These are phyloP conservation scores for Lavandula angustifolia DNA, from an alignment of 257 asterid species.

Conservation along the genomic window DNA sequence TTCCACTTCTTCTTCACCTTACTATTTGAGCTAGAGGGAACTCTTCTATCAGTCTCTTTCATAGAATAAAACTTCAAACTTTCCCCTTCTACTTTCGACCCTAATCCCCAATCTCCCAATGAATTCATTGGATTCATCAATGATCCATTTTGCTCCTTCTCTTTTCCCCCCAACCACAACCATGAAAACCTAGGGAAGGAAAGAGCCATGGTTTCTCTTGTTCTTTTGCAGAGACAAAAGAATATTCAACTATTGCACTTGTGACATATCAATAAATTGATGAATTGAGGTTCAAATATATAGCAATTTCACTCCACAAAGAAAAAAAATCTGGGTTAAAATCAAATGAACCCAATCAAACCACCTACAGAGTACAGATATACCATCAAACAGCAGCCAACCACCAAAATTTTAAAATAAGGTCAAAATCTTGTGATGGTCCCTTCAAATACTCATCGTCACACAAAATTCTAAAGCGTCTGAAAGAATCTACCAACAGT, in stretches of 20 bases:
- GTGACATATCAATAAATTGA: conserved; percentile 26
- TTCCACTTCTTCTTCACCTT: conserved; percentile 78
- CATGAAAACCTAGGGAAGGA: conserved; percentile 73
- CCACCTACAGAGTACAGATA: conserved; percentile 24
- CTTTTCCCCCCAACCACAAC: conserved; percentile 82
- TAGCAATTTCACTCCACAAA: conserved; percentile 8
- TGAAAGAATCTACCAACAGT: conserved; percentile 17
- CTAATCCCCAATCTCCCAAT: conserved; percentile 74
- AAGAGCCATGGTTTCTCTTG: conserved; percentile 43
- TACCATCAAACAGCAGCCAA: conserved; percentile 25
- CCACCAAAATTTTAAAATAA: conserved; percentile 21
- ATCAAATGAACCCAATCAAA: conserved; percentile 35
- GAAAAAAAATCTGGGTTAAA: background rate
- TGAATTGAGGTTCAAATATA: conserved; percentile 32
- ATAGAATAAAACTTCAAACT: conserved; percentile 58
- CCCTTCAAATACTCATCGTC: conserved; percentile 12
- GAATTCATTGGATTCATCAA: conserved; percentile 59
- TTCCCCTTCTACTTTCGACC: conserved; percentile 67
- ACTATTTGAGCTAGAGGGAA: conserved; percentile 58
- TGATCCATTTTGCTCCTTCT: conserved; percentile 69
- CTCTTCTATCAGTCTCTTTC: conserved; percentile 46
- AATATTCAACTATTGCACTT: conserved; percentile 3
- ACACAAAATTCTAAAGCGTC: conserved; percentile 21
- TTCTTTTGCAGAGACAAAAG: conserved; percentile 14
- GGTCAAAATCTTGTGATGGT: conserved; percentile 23